A percentile compares a stretch with the other conserved stretches of the same genome.
These are phyloP conservation scores for Sextonia rubra DNA, from an alignment of 164 flowering plant genomes.

Conservation along the genomic window DNA sequence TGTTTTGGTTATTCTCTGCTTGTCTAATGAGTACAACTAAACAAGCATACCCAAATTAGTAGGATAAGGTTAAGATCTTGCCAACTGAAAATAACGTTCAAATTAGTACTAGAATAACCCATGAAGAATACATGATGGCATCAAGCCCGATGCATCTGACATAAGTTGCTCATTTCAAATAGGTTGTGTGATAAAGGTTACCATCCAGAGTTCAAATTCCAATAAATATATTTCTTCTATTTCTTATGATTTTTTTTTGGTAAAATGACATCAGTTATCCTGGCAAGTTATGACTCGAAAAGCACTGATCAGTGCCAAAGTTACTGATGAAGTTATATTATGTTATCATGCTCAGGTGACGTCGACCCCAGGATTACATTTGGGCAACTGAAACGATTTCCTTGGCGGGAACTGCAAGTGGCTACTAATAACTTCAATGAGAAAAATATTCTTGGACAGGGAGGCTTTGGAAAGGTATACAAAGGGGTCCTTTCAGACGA, in stretches of 20 bases:
- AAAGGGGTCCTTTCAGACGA: slow-evolving; percentile 78
- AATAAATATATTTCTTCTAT: too few species aligned
- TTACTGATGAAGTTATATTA: background rate
- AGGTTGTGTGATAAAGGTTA: background rate
- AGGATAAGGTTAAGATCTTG: too few species aligned
- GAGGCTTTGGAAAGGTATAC: slow-evolving; percentile 95
- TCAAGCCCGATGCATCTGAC: too few species aligned
- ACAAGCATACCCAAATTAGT: too few species aligned
- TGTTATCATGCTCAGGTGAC: slow-evolving; percentile 51
- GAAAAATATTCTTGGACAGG: slow-evolving; percentile 90
- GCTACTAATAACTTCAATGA: slow-evolving; percentile 88
- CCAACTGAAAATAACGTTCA: too few species aligned
- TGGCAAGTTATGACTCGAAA: background rate
- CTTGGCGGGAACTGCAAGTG: slow-evolving; percentile 82
- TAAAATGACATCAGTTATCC: background rate
- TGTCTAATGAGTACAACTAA: too few species aligned
- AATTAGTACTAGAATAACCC: too few species aligned
- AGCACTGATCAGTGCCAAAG: background rate
- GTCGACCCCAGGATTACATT: slow-evolving; percentile 81
- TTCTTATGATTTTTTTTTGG: background rate
- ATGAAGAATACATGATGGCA: too few species aligned
- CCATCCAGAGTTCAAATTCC: background rate
- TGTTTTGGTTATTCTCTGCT: too few species aligned
- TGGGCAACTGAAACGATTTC: slow-evolving; percentile 84
- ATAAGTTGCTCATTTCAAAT: too few species aligned